phyloP scores from a whole-genome alignment of 306 rosid genomes.

The Pueraria montana region DNA sequence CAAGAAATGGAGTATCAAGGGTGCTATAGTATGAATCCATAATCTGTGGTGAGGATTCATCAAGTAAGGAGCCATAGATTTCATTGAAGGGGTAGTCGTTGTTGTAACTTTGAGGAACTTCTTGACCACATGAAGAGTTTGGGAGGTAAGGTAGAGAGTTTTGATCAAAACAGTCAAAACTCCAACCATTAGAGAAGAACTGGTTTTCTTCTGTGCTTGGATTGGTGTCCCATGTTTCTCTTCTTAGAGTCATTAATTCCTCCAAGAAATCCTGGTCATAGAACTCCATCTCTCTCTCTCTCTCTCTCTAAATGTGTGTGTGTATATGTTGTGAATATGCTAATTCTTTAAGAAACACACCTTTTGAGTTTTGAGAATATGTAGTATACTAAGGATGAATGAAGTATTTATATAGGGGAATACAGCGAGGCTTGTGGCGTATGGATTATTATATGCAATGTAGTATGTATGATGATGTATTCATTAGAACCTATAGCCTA shows the following conservation, averaged over 20 bases:
- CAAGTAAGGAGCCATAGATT: conserved; percentile 55
- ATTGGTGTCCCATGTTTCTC: conserved; percentile 72
- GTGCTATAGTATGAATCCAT: conserved; percentile 60
- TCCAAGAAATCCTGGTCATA: conserved; percentile 73
- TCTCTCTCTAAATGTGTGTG: conserved; percentile 16
- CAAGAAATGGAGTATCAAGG: conserved; percentile 56
- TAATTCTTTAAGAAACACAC: conserved; percentile 52
- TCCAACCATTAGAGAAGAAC: conserved; percentile 58
- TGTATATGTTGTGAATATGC: conserved; percentile 54
- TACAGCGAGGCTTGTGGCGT: conserved; percentile 41
- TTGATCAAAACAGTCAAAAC: conserved; percentile 70
- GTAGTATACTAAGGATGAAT: conserved; percentile 49
- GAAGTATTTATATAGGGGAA: conserved; percentile 62
- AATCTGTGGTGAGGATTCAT: conserved; percentile 60
- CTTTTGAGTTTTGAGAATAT: conserved; percentile 50
- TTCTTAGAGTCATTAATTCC: conserved; percentile 71
- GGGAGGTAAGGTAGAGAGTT: conserved; percentile 55
- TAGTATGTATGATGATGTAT: conserved; percentile 42
- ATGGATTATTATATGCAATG: conserved; percentile 42
- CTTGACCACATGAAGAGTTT: conserved; percentile 58
- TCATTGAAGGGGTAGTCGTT: conserved; percentile 56
- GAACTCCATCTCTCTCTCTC: conserved; percentile 62
- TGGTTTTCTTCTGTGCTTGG: conserved; percentile 66
- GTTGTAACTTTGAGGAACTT: conserved; percentile 54
- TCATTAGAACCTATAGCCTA: conserved; percentile 49